Percentiles rank a stretch among this genome's conserved stretches.
phyloP scores from a whole-genome alignment of 108 stramenopile genomes.

The Fragilaria crotonensis region DNA sequence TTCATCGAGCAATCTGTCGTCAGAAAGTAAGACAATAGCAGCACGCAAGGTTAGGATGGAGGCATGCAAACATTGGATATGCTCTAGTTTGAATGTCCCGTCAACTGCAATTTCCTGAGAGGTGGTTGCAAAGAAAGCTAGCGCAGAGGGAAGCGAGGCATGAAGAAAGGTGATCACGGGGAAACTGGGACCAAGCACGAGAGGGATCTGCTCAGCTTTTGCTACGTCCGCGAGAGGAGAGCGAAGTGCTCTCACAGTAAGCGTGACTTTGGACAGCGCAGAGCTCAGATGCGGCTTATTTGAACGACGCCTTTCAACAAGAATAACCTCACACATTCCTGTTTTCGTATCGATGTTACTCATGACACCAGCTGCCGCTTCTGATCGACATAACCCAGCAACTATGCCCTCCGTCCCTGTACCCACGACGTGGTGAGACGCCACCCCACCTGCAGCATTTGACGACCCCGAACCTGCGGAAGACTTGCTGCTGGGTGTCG shows the following conservation, averaged over 20 bases:
- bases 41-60: slow-evolving; percentile 28
- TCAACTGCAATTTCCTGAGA: not conserved
- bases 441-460: slow-evolving; percentile 9
- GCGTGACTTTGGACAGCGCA: slow-evolving; percentile 8
- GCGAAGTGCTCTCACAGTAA: slow-evolving; percentile 62
- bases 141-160: not conserved
- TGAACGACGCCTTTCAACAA: slow-evolving; percentile 15
- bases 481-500: slow-evolving; percentile 19
- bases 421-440: slow-evolving; percentile 49
- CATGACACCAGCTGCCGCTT: slow-evolving; percentile 62
- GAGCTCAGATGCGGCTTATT: not conserved
- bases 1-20: slow-evolving; percentile 11
- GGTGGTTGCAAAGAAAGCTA: not conserved
- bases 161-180: not conserved
- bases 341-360: slow-evolving; percentile 59
- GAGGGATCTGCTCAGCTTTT: slow-evolving; percentile 51
- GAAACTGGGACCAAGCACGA: slow-evolving; percentile 28
- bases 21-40: slow-evolving; percentile 24
- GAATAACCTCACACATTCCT: slow-evolving; percentile 70
- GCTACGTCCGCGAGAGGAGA: slow-evolving; percentile 50
- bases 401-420: slow-evolving; percentile 69
- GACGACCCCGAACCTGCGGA: slow-evolving; percentile 14
- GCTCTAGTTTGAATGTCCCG: too few species aligned
- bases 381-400: slow-evolving; percentile 53
- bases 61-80: not conserved